Evolutionary conservation across 768 basidiomycete genomes (phyloP).

Genomic region (Mycena olivaceomarginata): DNA sequence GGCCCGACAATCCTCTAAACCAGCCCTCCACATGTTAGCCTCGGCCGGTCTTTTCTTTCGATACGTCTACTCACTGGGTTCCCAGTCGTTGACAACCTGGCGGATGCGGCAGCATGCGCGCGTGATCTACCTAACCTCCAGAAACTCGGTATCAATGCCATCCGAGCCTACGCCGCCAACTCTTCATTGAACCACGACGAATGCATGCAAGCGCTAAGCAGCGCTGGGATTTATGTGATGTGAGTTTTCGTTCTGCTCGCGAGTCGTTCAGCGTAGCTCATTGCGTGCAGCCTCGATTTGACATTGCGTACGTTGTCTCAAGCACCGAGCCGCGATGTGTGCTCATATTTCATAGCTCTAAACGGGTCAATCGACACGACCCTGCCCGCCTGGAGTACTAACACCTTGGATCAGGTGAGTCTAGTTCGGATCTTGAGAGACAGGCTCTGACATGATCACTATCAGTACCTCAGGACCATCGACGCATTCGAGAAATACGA

Average conservation of each 20-base stretch:
- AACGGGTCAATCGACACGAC: slow-evolving; percentile 80
- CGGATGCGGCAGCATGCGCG: slow-evolving; percentile 78
- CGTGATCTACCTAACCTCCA: slow-evolving; percentile 90
- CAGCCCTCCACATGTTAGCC: slow-evolving; percentile 44
- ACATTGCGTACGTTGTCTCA: slow-evolving; percentile 67
- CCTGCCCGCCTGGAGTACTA: slow-evolving; percentile 78
- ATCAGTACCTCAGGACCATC: slow-evolving; percentile 85
- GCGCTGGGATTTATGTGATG: slow-evolving; percentile 93
- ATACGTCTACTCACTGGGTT: not conserved
- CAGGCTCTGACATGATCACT: slow-evolving; percentile 55
- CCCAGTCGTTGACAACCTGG: slow-evolving; percentile 84
- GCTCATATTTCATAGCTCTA: slow-evolving; percentile 53
- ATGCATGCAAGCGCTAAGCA: slow-evolving; percentile 88
- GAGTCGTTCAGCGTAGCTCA: slow-evolving; percentile 21
- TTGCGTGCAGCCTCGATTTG: slow-evolving; percentile 82
- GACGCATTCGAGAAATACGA: slow-evolving; percentile 89
- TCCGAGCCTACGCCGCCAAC: slow-evolving; percentile 93
- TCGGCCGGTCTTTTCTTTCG: slow-evolving; percentile 69
- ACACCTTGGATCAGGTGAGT: slow-evolving; percentile 67
- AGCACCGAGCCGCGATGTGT: not conserved
- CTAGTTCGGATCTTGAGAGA: not conserved
- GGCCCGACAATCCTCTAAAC: slow-evolving; percentile 24
- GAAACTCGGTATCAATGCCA: slow-evolving; percentile 85
- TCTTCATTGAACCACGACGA: slow-evolving; percentile 88
- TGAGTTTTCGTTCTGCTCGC: slow-evolving; percentile 59